Base-by-base conservation (phyloP, 1,284 basidiomycete species). In the Ustilago sp. region DNA sequence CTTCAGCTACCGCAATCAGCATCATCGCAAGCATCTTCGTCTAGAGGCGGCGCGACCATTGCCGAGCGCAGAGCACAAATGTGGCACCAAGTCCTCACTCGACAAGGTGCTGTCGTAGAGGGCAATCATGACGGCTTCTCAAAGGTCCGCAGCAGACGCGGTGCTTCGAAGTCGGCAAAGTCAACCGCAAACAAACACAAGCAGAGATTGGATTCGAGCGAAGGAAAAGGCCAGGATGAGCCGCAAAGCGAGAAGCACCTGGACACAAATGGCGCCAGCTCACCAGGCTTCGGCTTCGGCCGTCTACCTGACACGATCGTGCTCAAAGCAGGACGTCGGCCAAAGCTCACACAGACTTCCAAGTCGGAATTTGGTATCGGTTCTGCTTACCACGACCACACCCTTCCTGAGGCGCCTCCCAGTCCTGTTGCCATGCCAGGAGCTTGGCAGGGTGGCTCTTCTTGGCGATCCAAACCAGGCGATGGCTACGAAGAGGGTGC, bases 371-470 rank as follows among this genome's bases (percentile, higher is more conserved):
- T 72, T 13, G 80, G 79, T 12, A 52, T 64, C n/a, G 80, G 75
- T 28, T 83, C 81, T 4, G 51, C 75, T 1, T 74, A 52, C 28
- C 65, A 69, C 47, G 41, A 60, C 8, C 57, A 63, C 12, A 69
- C 51, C 4, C 64, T 76, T 3, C 76, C 73, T 13, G 80, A 83
- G 13, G 74, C 80, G 3, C 83, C 83, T 50, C 80, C 82, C 2
- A 80, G 79, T 36, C 83, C 83, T 6, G 59, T 85, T 8, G 81
- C 73, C 4, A 85, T 85, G 83, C 83, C 83, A 0, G 83, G 83
- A n/a, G 81, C 76, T 1, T 85, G 79, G 80, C 77, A 69, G 1
- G 79, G 74, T 17, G 79, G 80, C 13, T 63, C 63, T 7, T 65
- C 71, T 8, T 79, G 79, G 73, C 54, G 78, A 3, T 59, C 65